These are phyloP conservation scores for Rubia tinctorum DNA, from an alignment of 305 asterid genomes.

Conservation along the genomic window DNA sequence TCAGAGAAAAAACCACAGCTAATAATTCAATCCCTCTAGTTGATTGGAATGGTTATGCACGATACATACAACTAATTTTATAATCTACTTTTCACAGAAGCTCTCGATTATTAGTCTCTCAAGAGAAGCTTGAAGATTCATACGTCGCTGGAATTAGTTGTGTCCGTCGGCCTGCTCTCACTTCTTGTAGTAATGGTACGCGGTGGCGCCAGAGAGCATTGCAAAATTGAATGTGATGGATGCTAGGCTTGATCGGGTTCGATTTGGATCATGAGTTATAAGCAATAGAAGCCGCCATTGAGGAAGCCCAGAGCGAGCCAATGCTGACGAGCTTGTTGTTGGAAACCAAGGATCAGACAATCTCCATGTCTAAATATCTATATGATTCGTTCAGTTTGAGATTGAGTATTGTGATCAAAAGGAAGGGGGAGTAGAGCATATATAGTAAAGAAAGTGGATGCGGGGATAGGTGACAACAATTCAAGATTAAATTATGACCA, in stretches of 20 bases:
- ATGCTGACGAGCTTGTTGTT: slow-evolving; percentile 71
- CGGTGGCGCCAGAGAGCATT: slow-evolving; percentile 68
- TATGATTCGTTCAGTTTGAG: too few relatives aligned
- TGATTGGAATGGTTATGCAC: too few relatives aligned
- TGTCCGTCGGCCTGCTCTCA: slow-evolving; percentile 9
- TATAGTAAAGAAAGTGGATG: slow-evolving; percentile 6
- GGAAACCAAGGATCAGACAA: slow-evolving; percentile 63
- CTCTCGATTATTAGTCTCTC: too few relatives aligned
- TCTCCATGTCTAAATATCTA: too few relatives aligned
- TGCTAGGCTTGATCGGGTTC: slow-evolving; percentile 58
- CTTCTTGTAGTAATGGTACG: slow-evolving; percentile 57
- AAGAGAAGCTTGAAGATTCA: too few relatives aligned
- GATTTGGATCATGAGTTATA: slow-evolving; percentile 34
- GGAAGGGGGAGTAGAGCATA: background rate
- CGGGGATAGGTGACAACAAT: too few relatives aligned
- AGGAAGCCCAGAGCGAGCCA: slow-evolving; percentile 68
- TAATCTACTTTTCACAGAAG: too few relatives aligned
- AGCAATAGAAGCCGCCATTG: slow-evolving; percentile 59
- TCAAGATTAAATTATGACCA: too few relatives aligned
- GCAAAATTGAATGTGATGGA: slow-evolving; percentile 77
- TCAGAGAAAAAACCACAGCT: too few relatives aligned
- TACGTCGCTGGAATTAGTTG: background rate
- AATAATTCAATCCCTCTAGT: too few relatives aligned
- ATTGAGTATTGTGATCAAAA: background rate
- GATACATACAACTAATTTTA: too few relatives aligned